Evolutionary conservation across 2,329 filamentous ascomycete genomes (phyloP).

Genomic region (Aspergillus texensis): DNA sequence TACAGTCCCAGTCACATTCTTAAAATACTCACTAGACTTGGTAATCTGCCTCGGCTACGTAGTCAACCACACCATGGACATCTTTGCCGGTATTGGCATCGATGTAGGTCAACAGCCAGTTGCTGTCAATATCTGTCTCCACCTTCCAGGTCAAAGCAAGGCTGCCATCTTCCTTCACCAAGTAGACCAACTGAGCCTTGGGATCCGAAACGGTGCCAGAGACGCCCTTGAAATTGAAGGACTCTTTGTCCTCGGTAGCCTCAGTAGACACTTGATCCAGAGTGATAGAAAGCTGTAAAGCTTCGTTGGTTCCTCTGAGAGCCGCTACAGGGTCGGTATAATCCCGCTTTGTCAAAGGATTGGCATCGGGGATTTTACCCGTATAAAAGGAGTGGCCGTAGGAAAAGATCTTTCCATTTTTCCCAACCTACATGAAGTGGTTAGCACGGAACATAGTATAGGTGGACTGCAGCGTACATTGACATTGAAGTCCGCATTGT

Average conservation of each 20-base stretch:
- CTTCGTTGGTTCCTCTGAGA: conserved; percentile 3
- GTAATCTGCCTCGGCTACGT: conserved; percentile 17
- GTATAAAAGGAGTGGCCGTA: conserved; percentile 21
- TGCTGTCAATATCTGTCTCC: conserved; percentile 16
- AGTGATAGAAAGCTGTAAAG: conserved; percentile 10
- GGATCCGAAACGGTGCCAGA: conserved; percentile 17
- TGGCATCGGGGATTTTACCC: conserved; percentile 8
- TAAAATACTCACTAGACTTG: conserved; percentile 18
- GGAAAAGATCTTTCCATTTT: conserved; percentile 19
- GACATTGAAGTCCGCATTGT: conserved; percentile 22
- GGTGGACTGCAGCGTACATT: conserved; percentile 10
- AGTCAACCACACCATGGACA: conserved; percentile 19
- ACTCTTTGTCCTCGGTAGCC: neutral
- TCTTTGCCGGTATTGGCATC: conserved; percentile 11
- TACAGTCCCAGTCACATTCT: neutral
- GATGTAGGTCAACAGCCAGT: conserved; percentile 21
- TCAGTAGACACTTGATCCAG: conserved; percentile 2
- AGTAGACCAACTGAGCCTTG: conserved; percentile 16
- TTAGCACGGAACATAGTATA: neutral
- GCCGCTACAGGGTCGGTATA: conserved; percentile 12
- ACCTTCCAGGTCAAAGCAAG: conserved; percentile 17
- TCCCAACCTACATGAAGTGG: conserved; percentile 9
- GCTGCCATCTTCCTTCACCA: conserved; percentile 9
- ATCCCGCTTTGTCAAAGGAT: conserved; percentile 1
- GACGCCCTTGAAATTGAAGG: conserved; percentile 14